Percentiles rank a stretch among this genome's conserved stretches.
Conservation (phyloP, 179 eudicot species). For the Silene coronaria region DNA sequence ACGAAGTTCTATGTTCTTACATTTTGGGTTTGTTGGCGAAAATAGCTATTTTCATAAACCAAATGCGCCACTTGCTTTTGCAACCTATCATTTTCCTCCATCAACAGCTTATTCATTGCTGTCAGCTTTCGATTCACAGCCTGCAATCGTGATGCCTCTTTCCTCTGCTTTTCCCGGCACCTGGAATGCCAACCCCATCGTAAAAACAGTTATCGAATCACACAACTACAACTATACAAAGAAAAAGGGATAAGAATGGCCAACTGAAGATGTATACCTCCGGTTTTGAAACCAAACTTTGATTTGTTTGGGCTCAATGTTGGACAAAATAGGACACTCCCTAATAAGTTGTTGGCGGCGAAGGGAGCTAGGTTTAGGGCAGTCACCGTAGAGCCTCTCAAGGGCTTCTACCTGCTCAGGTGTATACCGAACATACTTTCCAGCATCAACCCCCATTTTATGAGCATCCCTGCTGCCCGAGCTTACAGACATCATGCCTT, state of each 20-base stretch:
- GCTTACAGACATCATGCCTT: conserved; percentile 64
- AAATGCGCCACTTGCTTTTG: conserved; percentile 51
- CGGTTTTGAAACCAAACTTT: conserved; percentile 64
- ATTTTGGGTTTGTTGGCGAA: conserved; percentile 45
- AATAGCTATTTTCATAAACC: conserved; percentile 45
- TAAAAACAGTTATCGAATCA: background rate
- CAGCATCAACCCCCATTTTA: conserved; percentile 50
- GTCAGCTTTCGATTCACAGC: conserved; percentile 44
- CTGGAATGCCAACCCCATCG: conserved; percentile 24
- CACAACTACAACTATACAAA: background rate
- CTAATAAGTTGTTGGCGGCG: conserved; percentile 95
- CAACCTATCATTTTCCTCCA: conserved; percentile 55
- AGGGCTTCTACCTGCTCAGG: conserved; percentile 95
- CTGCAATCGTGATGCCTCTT: conserved; percentile 41
- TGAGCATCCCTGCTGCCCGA: conserved; percentile 58
- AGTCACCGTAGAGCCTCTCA: conserved; percentile 76
- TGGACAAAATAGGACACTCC: conserved; percentile 90
- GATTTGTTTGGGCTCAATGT: conserved; percentile 55
- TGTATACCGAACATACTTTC: conserved; percentile 79
- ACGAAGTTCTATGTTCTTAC: conserved; percentile 23
- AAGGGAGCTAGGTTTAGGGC: conserved; percentile 88
- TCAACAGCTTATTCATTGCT: conserved; percentile 53
- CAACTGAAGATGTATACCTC: conserved; percentile 27
- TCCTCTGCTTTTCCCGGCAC: conserved; percentile 55
- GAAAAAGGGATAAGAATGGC: background rate